Evolutionary conservation across 2,329 filamentous ascomycete genomes (phyloP).

Genomic region (Diaporthe citrichinensis): DNA sequence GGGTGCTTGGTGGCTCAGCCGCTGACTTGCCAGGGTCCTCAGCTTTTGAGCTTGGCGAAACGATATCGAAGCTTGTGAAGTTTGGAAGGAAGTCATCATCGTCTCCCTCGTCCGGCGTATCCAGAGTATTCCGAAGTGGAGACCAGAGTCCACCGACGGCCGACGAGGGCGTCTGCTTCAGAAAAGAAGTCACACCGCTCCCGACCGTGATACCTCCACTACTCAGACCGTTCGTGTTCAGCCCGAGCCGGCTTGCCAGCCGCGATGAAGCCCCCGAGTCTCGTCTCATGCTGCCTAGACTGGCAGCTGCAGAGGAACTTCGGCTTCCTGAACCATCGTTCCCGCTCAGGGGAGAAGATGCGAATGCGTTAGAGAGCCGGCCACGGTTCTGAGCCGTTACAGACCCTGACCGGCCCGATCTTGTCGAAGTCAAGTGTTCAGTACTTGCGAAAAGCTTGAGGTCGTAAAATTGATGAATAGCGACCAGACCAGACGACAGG

Average conservation of each 20-base stretch:
- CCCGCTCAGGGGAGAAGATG: constrained; percentile 48
- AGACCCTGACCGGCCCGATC: constrained; percentile 42
- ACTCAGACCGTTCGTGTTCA: constrained; percentile 46
- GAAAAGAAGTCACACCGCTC: constrained; percentile 55
- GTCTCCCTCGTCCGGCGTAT: constrained; percentile 60
- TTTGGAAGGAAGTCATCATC: constrained; percentile 67
- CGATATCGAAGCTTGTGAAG: constrained; percentile 55
- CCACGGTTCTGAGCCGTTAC: constrained; percentile 54
- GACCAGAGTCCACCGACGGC: constrained; percentile 58
- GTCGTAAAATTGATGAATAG: constrained; percentile 76
- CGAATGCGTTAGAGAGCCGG: constrained; percentile 56
- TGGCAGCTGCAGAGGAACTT: constrained; percentile 61
- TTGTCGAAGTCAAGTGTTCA: constrained; percentile 74
- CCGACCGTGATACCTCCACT: constrained; percentile 56
- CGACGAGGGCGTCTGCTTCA: constrained; percentile 38
- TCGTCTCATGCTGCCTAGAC: constrained; percentile 53
- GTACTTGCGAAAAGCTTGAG: constrained; percentile 81
- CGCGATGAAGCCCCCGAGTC: constrained; percentile 44
- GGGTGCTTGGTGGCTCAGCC: constrained; percentile 35
- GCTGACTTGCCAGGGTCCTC: constrained; percentile 7
- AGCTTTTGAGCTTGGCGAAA: constrained; percentile 44
- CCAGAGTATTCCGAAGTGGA: constrained; percentile 51
- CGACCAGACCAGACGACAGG: constrained; percentile 53
- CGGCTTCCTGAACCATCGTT: constrained; percentile 53
- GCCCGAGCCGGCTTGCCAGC: constrained; percentile 28